Percentiles rank a stretch among this genome's conserved stretches.
phyloP scores from a whole-genome alignment of 2,329 filamentous ascomycete genomes.

The Didymella arachidicola region DNA sequence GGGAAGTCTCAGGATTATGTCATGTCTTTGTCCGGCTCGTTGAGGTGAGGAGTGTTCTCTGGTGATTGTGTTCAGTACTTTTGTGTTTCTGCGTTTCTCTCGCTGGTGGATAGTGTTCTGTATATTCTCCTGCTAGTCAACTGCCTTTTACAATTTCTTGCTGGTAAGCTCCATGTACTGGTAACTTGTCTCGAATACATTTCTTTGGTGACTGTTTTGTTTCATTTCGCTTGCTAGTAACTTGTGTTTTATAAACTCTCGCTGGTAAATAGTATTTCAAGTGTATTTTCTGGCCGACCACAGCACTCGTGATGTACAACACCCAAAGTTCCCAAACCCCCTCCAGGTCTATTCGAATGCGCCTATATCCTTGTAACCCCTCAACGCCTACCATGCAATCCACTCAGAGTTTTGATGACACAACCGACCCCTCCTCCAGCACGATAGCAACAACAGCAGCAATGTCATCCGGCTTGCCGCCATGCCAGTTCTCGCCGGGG shows the following conservation, averaged over 20 bases:
- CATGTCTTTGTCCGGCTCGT: neutral
- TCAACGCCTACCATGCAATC: slow-evolving; percentile 21
- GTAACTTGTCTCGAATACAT: too few relatives aligned
- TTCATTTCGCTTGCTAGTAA: too few relatives aligned
- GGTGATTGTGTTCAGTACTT: too few relatives aligned
- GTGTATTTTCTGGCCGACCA: neutral
- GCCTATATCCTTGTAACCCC: slow-evolving; percentile 6
- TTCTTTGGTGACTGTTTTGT: too few relatives aligned
- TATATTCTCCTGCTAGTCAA: too few relatives aligned
- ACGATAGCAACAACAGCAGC: slow-evolving; percentile 75
- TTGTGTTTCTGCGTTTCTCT: too few relatives aligned
- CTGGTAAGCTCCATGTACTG: too few relatives aligned
- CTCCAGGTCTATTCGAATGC: slow-evolving; percentile 13
- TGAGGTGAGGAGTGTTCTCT: neutral
- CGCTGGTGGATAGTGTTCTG: too few relatives aligned
- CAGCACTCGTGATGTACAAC: slow-evolving; percentile 15
- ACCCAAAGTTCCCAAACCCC: slow-evolving; percentile 1
- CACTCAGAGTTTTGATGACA: slow-evolving; percentile 19
- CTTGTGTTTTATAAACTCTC: neutral
- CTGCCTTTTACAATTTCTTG: too few relatives aligned
- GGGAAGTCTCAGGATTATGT: slow-evolving; percentile 14
- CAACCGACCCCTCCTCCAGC: slow-evolving; percentile 33
- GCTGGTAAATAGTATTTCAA: too few relatives aligned
- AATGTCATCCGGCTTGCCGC: slow-evolving; percentile 96
- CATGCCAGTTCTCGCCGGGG: slow-evolving; percentile 84